These are phyloP conservation scores for Botryosphaeria agaves DNA, from an alignment of 2,329 filamentous ascomycete genomes.

Conservation along the genomic window DNA sequence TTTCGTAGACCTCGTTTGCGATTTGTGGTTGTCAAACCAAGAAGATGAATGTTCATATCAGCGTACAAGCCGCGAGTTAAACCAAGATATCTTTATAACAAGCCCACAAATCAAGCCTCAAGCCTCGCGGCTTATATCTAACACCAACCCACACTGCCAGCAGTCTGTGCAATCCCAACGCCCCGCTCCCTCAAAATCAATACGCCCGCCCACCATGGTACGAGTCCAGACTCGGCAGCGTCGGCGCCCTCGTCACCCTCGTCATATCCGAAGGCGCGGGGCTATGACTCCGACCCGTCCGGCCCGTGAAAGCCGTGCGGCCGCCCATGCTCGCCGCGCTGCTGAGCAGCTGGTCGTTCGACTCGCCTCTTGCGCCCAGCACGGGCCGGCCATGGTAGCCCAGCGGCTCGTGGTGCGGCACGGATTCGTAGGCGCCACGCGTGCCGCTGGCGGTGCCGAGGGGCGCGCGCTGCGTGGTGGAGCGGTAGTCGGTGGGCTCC, in stretches of 20 bases:
- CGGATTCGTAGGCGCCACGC: slow-evolving; percentile 15
- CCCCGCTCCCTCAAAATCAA: too few species aligned
- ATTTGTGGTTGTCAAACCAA: too few species aligned
- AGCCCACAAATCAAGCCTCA: too few species aligned
- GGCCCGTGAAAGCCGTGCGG: background rate
- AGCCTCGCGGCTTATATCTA: too few species aligned
- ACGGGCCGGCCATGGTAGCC: too few species aligned
- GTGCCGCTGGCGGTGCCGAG: slow-evolving; percentile 11
- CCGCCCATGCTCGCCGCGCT: slow-evolving; percentile 15
- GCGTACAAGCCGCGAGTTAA: too few species aligned
- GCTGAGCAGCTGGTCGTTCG: slow-evolving; percentile 12
- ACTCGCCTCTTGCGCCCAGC: slow-evolving; percentile 10
- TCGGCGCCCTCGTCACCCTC: slow-evolving; percentile 8
- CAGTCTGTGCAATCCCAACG: too few species aligned
- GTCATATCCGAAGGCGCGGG: slow-evolving; percentile 4
- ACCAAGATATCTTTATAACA: too few species aligned
- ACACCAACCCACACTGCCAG: too few species aligned
- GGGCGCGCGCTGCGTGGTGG: slow-evolving; percentile 13
- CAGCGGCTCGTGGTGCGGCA: slow-evolving; percentile 6
- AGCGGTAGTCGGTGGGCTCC: slow-evolving; percentile 31
- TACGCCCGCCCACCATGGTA: too few species aligned
- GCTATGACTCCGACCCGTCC: slow-evolving; percentile 8
- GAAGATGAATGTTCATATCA: too few species aligned
- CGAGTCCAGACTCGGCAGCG: slow-evolving; percentile 12
- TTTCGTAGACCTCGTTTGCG: too few species aligned